Evolutionary conservation across 2,329 filamentous ascomycete species (phyloP).

Genomic region (Delphinella strobiligena): DNA sequence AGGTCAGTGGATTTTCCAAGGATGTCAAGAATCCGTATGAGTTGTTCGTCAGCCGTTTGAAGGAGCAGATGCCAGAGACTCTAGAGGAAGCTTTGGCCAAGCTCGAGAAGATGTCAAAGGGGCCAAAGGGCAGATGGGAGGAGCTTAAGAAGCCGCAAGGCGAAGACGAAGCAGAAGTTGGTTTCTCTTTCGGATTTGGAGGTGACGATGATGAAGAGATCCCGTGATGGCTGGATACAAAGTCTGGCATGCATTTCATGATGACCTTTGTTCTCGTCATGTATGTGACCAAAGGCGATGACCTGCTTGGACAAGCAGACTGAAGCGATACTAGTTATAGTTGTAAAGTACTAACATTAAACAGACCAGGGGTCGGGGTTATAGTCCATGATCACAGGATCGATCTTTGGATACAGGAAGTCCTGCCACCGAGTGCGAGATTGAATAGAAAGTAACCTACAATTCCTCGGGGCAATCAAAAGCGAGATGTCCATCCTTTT

Average conservation of each 20-base stretch:
- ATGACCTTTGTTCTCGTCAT: too few species aligned
- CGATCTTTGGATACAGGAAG: too few species aligned
- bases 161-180: constrained; percentile 30
- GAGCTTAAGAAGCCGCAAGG: constrained; percentile 51
- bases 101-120: constrained; percentile 48
- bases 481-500: constrained; percentile 91
- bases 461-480: constrained; percentile 27
- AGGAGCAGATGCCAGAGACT: constrained; percentile 51
- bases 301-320: too few species aligned
- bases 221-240: too few species aligned
- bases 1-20: constrained; percentile 74
- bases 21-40: constrained; percentile 60
- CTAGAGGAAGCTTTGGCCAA: constrained; percentile 53
- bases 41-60: constrained; percentile 61
- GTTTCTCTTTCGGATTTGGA: constrained; percentile 51
- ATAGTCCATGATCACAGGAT: too few species aligned
- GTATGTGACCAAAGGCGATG: too few species aligned
- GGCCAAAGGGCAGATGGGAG: constrained; percentile 79
- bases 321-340: too few species aligned
- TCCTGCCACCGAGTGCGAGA: too few species aligned
- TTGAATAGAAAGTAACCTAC: too few species aligned
- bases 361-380: too few species aligned
- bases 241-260: too few species aligned
- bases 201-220: constrained; percentile 34
- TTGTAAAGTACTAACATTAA: too few species aligned